phyloP scores from a whole-genome alignment of 352 stramenopile species.

The Globisporangium cylindrosporum region DNA sequence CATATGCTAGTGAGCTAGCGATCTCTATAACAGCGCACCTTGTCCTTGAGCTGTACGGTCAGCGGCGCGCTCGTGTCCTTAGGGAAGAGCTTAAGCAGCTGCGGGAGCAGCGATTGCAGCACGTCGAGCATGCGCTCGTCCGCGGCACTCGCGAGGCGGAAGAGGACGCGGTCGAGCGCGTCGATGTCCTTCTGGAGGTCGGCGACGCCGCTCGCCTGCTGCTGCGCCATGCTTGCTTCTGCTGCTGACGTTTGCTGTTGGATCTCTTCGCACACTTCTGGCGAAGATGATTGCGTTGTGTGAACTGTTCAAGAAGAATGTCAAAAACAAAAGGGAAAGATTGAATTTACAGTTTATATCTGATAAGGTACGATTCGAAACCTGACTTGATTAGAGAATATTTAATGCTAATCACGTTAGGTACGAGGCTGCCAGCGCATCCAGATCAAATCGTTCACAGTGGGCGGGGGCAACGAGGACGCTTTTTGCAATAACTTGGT shows the following conservation, averaged over 20 bases:
- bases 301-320: background rate
- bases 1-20: background rate
- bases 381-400: no score
- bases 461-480: no score
- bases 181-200: slow-evolving; percentile 50
- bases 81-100: slow-evolving; percentile 66
- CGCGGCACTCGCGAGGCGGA: slow-evolving; percentile 67
- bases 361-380: background rate
- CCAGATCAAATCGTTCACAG: no score
- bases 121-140: slow-evolving; percentile 64
- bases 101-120: slow-evolving; percentile 60
- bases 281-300: background rate
- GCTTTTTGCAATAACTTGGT: no score
- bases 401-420: no score
- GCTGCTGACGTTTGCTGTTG: background rate
- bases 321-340: background rate
- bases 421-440: no score
- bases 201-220: background rate
- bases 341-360: background rate
- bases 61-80: slow-evolving; percentile 28
- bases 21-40: slow-evolving; percentile 31
- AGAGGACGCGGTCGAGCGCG: slow-evolving; percentile 72
- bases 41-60: slow-evolving; percentile 60
- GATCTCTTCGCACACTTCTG: background rate
- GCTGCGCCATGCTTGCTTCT: background rate